Percentiles rank a stretch among this genome's conserved stretches.
phyloP scores from a whole-genome alignment of 163 green algal genomes.

The Chlamydomonas reinhardtii region DNA sequence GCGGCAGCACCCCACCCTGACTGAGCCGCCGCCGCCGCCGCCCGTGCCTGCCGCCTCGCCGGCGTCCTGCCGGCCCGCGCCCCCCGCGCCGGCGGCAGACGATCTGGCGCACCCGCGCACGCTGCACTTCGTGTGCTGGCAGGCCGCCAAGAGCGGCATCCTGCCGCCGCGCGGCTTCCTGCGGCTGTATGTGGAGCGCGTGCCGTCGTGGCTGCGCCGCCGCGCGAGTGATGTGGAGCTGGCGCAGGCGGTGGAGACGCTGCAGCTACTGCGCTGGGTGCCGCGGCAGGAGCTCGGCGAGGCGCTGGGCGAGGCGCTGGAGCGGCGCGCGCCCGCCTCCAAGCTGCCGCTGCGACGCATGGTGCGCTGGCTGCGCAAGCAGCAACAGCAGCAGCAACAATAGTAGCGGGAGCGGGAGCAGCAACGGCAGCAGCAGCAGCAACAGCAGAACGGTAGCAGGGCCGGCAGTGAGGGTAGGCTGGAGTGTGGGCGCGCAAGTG shows the following conservation, averaged over 20 bases:
- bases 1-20: not conserved
- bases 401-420: not conserved
- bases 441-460: not conserved
- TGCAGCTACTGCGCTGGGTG: conserved; percentile 42
- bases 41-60: not conserved
- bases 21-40: not conserved
- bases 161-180: conserved; percentile 44
- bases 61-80: too few relatives aligned
- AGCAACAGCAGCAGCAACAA: not conserved
- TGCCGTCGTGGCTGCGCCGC: conserved; percentile 19
- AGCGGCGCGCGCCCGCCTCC: not conserved
- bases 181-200: conserved; percentile 10
- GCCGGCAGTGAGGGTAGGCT: too few relatives aligned
- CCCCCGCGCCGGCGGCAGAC: not conserved
- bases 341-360: conserved; percentile 11
- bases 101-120: not conserved
- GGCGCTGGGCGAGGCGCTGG: conserved; percentile 5
- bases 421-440: conserved; percentile 1
- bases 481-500: too few relatives aligned
- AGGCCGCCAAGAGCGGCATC: conserved; percentile 32
- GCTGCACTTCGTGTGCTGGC: conserved; percentile 44
- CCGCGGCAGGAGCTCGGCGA: conserved; percentile 26
- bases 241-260: conserved; percentile 38
- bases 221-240: conserved; percentile 11
- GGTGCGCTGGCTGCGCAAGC: conserved; percentile 4